These are phyloP conservation scores for Ganoderma sp. DNA, from an alignment of 1,284 basidiomycete species.

Conservation along the genomic window DNA sequence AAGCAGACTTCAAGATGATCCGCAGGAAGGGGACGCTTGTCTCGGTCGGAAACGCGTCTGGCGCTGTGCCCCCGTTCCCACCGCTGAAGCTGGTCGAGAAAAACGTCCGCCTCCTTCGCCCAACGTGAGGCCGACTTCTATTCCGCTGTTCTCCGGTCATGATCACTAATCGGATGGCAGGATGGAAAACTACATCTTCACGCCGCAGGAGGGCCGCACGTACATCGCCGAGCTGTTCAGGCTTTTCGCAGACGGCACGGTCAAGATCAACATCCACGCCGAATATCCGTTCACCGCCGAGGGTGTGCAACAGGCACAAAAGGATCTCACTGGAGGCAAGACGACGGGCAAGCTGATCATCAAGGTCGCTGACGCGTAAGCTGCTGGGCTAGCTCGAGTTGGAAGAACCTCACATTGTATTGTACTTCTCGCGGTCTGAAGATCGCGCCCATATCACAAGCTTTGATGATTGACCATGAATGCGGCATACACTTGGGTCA, in stretches of 20 bases:
- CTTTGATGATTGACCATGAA: not conserved
- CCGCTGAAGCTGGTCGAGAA: constrained; percentile 80
- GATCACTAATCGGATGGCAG: constrained; percentile 40
- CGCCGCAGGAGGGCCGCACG: constrained; percentile 69
- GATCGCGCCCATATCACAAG: not conserved
- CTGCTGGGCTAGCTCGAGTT: constrained; percentile 1
- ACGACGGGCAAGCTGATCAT: constrained; percentile 86
- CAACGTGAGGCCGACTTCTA: constrained; percentile 58
- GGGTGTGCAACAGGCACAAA: constrained; percentile 81
- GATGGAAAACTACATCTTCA: constrained; percentile 70
- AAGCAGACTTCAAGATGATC: constrained; percentile 82
- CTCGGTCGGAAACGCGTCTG: constrained; percentile 93
- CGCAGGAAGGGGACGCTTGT: constrained; percentile 85
- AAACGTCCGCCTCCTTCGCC: constrained; percentile 82
- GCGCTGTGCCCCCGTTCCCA: constrained; percentile 75
- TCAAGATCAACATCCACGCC: constrained; percentile 78
- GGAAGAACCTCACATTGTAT: constrained; percentile 5
- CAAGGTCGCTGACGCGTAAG: constrained; percentile 48
- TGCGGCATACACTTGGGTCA: not conserved
- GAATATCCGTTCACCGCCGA: constrained; percentile 87
- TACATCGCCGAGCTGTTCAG: constrained; percentile 76
- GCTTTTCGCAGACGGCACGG: constrained; percentile 61
- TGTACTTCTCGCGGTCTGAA: not conserved
- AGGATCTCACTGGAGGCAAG: constrained; percentile 77
- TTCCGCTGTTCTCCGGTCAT: not conserved